Conservation (phyloP, 1,284 basidiomycete genomes). For the Trichosporon sp. region DNA sequence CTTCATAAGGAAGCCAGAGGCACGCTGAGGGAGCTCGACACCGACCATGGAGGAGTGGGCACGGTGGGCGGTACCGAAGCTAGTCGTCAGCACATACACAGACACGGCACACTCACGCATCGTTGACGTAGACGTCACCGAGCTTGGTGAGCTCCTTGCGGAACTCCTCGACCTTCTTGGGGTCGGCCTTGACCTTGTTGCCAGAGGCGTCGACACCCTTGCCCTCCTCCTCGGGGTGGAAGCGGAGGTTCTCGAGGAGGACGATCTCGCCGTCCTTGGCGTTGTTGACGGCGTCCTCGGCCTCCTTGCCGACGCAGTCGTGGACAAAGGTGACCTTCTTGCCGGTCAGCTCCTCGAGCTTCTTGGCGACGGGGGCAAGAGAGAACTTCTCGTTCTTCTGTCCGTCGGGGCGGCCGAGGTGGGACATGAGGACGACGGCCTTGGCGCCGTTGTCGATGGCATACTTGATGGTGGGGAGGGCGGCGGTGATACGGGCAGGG, state of each 20-base stretch:
- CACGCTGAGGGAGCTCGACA: constrained; percentile 85
- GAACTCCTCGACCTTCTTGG: constrained; percentile 76
- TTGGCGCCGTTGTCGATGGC: constrained; percentile 83
- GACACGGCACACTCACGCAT: constrained; percentile 56
- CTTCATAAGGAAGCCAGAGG: constrained; percentile 94
- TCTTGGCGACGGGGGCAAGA: constrained; percentile 72
- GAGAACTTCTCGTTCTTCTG: constrained; percentile 85
- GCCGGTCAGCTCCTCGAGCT: constrained; percentile 65
- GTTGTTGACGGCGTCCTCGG: constrained; percentile 69
- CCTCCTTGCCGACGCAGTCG: constrained; percentile 81
- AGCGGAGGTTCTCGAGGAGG: constrained; percentile 94
- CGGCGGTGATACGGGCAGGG: constrained; percentile 92
- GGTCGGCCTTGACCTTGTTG: constrained; percentile 87
- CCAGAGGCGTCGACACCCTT: constrained; percentile 77
- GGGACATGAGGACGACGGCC: constrained; percentile 90
- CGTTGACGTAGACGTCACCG: constrained; percentile 96
- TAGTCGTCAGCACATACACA: constrained; percentile 12
- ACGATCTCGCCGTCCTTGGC: constrained; percentile 76
- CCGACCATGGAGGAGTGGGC: constrained; percentile 99
- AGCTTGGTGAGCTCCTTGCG: constrained; percentile 81
- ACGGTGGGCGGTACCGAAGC: constrained; percentile 94
- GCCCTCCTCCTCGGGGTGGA: constrained; percentile 98
- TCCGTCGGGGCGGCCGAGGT: constrained; percentile 95
- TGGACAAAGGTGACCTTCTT: constrained; percentile 74
- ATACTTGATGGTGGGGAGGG: constrained; percentile 92